Conservation (phyloP, 2,329 filamentous ascomycete genomes). For the Alternaria viburni region DNA sequence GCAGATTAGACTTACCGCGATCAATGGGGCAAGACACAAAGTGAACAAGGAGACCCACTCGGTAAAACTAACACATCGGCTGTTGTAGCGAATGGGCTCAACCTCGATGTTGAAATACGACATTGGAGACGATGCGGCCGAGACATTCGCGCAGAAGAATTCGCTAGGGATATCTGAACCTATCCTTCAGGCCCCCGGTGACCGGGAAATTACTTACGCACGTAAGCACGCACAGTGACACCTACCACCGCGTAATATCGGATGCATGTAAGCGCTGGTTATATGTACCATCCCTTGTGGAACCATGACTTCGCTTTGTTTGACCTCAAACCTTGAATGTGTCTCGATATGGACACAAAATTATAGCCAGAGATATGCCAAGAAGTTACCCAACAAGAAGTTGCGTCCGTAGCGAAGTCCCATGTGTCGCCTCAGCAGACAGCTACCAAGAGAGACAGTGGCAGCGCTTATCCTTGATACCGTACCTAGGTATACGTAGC, state of each 20-base stretch:
- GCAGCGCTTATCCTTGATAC: neutral
- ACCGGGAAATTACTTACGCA: neutral
- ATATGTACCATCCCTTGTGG: neutral
- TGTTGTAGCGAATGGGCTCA: slow-evolving; percentile 7
- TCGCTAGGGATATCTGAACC: neutral
- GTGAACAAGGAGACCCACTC: slow-evolving; percentile 43
- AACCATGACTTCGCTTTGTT: neutral
- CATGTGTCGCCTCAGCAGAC: neutral
- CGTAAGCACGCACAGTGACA: neutral
- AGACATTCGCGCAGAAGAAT: neutral
- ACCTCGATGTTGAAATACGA: neutral
- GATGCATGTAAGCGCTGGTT: neutral
- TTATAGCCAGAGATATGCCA: neutral
- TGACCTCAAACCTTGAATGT: neutral
- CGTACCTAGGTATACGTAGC: neutral
- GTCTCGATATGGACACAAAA: neutral
- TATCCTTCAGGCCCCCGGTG: neutral
- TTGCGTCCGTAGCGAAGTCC: neutral
- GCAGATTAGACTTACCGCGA: slow-evolving; percentile 19
- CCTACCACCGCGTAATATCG: neutral
- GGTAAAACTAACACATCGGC: slow-evolving; percentile 20
- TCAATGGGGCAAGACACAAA: slow-evolving; percentile 40
- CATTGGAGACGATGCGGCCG: neutral
- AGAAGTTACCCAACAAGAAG: neutral
- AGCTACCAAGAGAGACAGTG: neutral